Conservation (phyloP, 352 stramenopile genomes). For the Elongisporangium senticosum region DNA sequence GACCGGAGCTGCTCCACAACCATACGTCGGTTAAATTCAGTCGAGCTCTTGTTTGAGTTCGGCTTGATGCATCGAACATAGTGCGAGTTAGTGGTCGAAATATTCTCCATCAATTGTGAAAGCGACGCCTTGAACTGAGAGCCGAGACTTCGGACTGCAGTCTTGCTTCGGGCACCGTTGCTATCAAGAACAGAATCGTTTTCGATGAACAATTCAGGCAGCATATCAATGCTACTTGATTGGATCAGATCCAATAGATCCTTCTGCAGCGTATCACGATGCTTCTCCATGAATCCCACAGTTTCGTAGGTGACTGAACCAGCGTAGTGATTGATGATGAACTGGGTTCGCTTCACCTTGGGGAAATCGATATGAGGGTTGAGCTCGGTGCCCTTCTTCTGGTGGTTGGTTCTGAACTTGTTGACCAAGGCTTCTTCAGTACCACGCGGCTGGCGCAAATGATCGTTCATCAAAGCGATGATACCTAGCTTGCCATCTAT, state of each 20-base stretch:
- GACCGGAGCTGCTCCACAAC: slow-evolving; percentile 89
- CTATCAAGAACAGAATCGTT: slow-evolving; percentile 31
- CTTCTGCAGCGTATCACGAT: slow-evolving; percentile 93
- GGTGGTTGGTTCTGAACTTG: slow-evolving; percentile 81
- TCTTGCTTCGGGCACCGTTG: slow-evolving; percentile 43
- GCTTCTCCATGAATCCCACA: slow-evolving; percentile 96
- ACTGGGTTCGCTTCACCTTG: slow-evolving; percentile 88
- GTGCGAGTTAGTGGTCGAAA: slow-evolving; percentile 76
- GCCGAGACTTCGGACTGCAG: slow-evolving; percentile 66
- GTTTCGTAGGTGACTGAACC: slow-evolving; percentile 93
- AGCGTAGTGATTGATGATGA: slow-evolving; percentile 96
- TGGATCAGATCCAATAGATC: slow-evolving; percentile 90
- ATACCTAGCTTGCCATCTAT: slow-evolving; percentile 92
- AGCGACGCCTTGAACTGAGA: slow-evolving; percentile 84
- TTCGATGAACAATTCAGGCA: slow-evolving; percentile 74
- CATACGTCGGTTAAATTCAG: slow-evolving; percentile 87
- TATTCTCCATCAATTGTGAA: slow-evolving; percentile 84
- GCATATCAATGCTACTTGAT: slow-evolving; percentile 53
- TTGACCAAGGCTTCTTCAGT: slow-evolving; percentile 87
- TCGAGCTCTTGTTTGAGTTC: slow-evolving; percentile 83
- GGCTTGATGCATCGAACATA: slow-evolving; percentile 89
- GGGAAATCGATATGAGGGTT: slow-evolving; percentile 83
- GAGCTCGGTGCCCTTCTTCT: slow-evolving; percentile 60
- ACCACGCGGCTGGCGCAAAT: slow-evolving; percentile 77
- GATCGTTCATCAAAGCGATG: slow-evolving; percentile 87